These are phyloP conservation scores for Gastrolobium villosum DNA, from an alignment of 306 rosid genomes.

Conservation along the genomic window DNA sequence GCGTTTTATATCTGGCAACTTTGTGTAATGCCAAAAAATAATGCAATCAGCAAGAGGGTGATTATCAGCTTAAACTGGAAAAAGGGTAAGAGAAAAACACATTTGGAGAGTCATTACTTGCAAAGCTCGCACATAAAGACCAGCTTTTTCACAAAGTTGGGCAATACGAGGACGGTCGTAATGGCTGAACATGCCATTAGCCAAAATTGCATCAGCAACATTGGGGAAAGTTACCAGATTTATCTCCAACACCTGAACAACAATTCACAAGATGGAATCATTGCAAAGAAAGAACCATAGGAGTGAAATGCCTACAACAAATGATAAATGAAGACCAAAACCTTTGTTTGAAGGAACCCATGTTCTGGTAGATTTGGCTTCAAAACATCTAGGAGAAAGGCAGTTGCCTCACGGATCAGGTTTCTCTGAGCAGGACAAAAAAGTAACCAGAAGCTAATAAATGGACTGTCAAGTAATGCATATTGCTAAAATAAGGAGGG, in stretches of 20 bases:
- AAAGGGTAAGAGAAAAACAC: not conserved
- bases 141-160: conserved; percentile 98
- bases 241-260: conserved; percentile 88
- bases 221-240: conserved; percentile 97
- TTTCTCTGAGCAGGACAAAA: conserved; percentile 72
- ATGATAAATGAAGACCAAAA: conserved; percentile 43
- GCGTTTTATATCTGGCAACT: conserved; percentile 97
- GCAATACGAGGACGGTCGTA: conserved; percentile 97
- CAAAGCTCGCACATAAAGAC: conserved; percentile 94
- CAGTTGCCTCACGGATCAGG: conserved; percentile 98
- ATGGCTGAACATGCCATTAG: conserved; percentile 99
- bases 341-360: conserved; percentile 94
- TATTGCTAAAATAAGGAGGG: conserved; percentile 21
- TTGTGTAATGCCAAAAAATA: conserved; percentile 80
- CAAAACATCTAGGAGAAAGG: conserved; percentile 93
- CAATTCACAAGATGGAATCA: conserved; percentile 46
- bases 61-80: conserved; percentile 26
- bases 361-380: conserved; percentile 98
- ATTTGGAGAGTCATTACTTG: conserved; percentile 69
- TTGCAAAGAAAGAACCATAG: conserved; percentile 10
- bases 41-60: conserved; percentile 38
- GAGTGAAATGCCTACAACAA: conserved; percentile 28
- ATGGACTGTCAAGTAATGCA: conserved; percentile 41
- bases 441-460: conserved; percentile 41
- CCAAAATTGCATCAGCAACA: conserved; percentile 98